These are phyloP conservation scores for Lepidium aucheri DNA, from an alignment of 345 rosid species.

Conservation along the genomic window DNA sequence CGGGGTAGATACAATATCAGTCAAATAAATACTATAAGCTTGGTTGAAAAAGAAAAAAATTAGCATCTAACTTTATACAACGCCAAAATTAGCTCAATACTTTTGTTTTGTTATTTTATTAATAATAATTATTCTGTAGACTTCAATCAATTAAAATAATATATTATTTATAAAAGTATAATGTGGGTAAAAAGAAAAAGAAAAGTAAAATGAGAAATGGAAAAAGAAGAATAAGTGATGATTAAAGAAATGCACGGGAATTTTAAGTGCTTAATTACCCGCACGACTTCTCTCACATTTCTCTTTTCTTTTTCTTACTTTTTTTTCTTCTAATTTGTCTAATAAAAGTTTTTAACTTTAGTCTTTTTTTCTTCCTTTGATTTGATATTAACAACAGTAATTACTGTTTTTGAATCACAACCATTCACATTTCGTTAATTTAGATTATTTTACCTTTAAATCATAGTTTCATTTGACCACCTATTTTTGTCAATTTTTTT, in stretches of 20 bases:
- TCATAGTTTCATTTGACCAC: not conserved
- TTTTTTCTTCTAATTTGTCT: constrained; percentile 12
- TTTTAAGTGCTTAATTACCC: constrained; percentile 36
- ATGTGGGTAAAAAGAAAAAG: constrained; percentile 21
- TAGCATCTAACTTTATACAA: constrained; percentile 15
- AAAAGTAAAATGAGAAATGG: not conserved
- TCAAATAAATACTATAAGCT: too few relatives aligned
- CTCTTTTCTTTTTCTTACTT: not conserved
- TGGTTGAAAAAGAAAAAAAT: too few relatives aligned
- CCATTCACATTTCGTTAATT: constrained; percentile 1
- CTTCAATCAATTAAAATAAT: not conserved
- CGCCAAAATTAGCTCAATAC: constrained; percentile 13
- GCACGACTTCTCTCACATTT: constrained; percentile 27
- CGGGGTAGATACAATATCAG: too few relatives aligned
- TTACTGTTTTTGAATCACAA: not conserved
- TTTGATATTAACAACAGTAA: constrained; percentile 9
- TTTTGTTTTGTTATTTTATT: not conserved
- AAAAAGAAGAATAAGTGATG: constrained; percentile 17
- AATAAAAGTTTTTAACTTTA: not conserved
- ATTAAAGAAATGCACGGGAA: constrained; percentile 34
- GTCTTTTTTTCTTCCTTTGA: not conserved
- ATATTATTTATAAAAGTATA: not conserved
- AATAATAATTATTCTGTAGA: not conserved
- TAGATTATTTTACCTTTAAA: not conserved
- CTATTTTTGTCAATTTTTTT: too few relatives aligned